Evolutionary conservation across 2,329 filamentous ascomycete species (phyloP).

Genomic region (Alternaria atra): DNA sequence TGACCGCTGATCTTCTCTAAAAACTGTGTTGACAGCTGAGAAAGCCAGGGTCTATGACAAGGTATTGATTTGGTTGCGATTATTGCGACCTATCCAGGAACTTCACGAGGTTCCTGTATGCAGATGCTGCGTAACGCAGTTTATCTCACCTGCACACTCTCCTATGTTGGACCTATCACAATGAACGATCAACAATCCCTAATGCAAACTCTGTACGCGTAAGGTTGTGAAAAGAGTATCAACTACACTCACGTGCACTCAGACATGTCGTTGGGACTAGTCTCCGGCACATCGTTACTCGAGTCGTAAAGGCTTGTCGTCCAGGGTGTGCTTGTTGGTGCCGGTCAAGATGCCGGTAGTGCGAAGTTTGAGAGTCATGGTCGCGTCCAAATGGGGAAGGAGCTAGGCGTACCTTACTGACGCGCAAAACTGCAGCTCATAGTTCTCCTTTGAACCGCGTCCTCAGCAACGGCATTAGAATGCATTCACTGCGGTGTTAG

Average conservation of each 20-base stretch:
- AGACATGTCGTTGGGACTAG: slow-evolving; percentile 4
- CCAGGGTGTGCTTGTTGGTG: background rate
- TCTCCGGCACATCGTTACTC: background rate
- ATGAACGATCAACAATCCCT: background rate
- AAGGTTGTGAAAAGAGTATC: background rate
- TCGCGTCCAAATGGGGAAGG: background rate
- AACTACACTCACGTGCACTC: slow-evolving; percentile 7
- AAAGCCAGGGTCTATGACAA: slow-evolving; percentile 2
- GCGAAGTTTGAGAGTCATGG: slow-evolving; percentile 11
- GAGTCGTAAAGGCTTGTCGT: slow-evolving; percentile 1
- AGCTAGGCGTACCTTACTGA: background rate
- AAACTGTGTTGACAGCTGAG: slow-evolving; percentile 9
- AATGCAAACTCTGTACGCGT: background rate
- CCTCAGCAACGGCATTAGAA: background rate
- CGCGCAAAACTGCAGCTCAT: background rate
- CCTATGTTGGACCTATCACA: background rate
- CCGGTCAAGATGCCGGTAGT: background rate
- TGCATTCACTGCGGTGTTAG: background rate
- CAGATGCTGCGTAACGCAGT: background rate
- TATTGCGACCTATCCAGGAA: slow-evolving; percentile 5
- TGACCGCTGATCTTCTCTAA: slow-evolving; percentile 21
- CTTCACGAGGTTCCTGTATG: background rate
- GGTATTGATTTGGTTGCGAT: slow-evolving; percentile 2
- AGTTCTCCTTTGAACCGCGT: background rate
- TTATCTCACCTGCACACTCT: background rate